A percentile compares a stretch with the other conserved stretches of the same genome.
Conservation (phyloP, 2,329 filamentous ascomycete species). For the Clarireedia hainanense region DNA sequence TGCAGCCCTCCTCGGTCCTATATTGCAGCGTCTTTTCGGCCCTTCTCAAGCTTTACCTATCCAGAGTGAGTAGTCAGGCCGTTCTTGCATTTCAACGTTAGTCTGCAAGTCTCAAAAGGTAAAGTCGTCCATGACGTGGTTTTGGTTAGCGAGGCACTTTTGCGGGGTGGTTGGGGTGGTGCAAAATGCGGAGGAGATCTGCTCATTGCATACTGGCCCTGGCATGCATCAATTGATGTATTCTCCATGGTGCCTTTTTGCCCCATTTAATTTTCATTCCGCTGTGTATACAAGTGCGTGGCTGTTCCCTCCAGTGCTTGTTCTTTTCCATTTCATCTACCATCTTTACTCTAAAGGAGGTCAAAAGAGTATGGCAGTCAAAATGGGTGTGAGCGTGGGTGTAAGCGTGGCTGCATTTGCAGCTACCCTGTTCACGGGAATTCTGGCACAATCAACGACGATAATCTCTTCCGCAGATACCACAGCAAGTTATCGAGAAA, state of each 20-base stretch:
- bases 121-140: background rate
- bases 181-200: background rate
- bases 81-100: background rate
- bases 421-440: slow-evolving; percentile 8
- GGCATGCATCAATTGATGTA: background rate
- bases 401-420: slow-evolving; percentile 13
- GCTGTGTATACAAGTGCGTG: background rate
- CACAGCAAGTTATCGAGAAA: slow-evolving; percentile 17
- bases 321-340: background rate
- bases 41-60: background rate
- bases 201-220: background rate
- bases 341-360: background rate
- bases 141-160: background rate
- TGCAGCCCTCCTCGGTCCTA: background rate
- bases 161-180: background rate
- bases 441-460: slow-evolving; percentile 14
- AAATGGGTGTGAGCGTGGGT: slow-evolving; percentile 6
- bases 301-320: background rate
- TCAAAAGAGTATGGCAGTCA: slow-evolving; percentile 13
- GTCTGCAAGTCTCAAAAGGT: background rate
- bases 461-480: slow-evolving; percentile 6
- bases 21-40: background rate
- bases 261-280: background rate
- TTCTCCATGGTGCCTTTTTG: background rate
- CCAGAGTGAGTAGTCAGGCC: background rate